These are phyloP conservation scores for Podaxis sp. DNA, from an alignment of 768 basidiomycete genomes.

Conservation along the genomic window DNA sequence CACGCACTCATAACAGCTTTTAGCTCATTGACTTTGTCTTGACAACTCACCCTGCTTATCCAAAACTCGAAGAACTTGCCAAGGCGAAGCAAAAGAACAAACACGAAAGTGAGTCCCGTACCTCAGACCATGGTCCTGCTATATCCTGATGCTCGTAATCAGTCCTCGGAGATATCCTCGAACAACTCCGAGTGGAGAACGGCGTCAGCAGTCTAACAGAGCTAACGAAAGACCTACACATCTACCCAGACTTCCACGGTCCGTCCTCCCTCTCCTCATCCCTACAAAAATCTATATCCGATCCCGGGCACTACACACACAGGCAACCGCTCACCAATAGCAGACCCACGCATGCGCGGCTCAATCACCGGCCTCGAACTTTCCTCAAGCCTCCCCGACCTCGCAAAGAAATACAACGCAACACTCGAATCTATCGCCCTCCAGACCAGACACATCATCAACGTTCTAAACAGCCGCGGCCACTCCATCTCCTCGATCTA, in stretches of 20 bases:
- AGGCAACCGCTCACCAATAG: slow-evolving; percentile 97
- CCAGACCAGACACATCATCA: slow-evolving; percentile 92
- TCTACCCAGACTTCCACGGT: slow-evolving; percentile 97
- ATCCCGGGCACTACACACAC: slow-evolving; percentile 1
- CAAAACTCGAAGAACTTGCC: slow-evolving; percentile 59
- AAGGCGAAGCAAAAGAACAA: slow-evolving; percentile 56
- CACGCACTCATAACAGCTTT: background rate
- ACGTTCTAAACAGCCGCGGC: slow-evolving; percentile 80
- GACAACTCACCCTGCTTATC: slow-evolving; percentile 85
- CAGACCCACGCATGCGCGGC: slow-evolving; percentile 93
- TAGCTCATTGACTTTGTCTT: slow-evolving; percentile 94
- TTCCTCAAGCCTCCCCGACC: slow-evolving; percentile 54
- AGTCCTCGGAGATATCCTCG: slow-evolving; percentile 76
- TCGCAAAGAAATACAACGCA: slow-evolving; percentile 87
- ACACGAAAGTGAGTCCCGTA: slow-evolving; percentile 41
- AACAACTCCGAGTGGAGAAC: slow-evolving; percentile 54
- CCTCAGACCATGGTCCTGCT: too few species aligned
- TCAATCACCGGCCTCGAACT: slow-evolving; percentile 85
- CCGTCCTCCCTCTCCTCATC: slow-evolving; percentile 5
- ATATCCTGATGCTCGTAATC: background rate
- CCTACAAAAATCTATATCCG: background rate
- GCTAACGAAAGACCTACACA: slow-evolving; percentile 83
- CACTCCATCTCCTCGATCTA: slow-evolving; percentile 82
- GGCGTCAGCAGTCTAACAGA: slow-evolving; percentile 66
- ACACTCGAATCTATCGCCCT: slow-evolving; percentile 92